Base-by-base conservation (phyloP, 2,329 filamentous ascomycete genomes). In the Ceratocystis harringtonii region DNA sequence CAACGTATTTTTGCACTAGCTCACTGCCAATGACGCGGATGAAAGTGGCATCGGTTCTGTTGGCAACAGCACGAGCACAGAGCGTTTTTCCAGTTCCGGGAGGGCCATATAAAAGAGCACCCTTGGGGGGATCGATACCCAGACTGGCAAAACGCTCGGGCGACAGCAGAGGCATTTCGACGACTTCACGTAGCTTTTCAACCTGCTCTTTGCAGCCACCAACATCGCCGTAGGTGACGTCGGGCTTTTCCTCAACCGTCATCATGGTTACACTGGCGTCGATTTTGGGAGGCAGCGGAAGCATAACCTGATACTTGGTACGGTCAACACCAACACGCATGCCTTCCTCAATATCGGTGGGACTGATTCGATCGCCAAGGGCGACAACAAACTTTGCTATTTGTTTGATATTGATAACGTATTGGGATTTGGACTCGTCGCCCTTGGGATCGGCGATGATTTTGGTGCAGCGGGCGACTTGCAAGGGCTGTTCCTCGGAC, bases 391-490 rank as follows among this genome's bases (percentile, higher is more conserved):
- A 99, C 79, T 99, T 99, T 73, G 94, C 94, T 72, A 99, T 99
- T 77, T 99, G 94, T 81, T 99, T 99, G 71, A 99, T 92, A 78
- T 99, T 99, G 83, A 99, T 99, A 72, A 99, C 92, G 80, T 99
- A 99, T 85, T 97, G 99, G 84, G 89, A 95, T 84, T 99, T 99
- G 69, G 95, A 89, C 68, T 90, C 78, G 75, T 97, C 92, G n/a
- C 76, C 76, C 77, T 94, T 92, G 75, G 96, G 92, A 74, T 97
- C 92, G 68, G 91, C 86, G 71, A 99, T 99, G 76, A 99, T 99
- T 82, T 99, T 99, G 68, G 94, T 99, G 82, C 94, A 99, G 73
- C 94, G 84, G 70, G 94, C 94, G 69, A 99, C 94, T 78, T 99
- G 94, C 71, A 97, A 83, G 55, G 94, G 94, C 73, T 99, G 94